Conservation (phyloP, 805 yeast genomes). For the Candida andamanensis region DNA sequence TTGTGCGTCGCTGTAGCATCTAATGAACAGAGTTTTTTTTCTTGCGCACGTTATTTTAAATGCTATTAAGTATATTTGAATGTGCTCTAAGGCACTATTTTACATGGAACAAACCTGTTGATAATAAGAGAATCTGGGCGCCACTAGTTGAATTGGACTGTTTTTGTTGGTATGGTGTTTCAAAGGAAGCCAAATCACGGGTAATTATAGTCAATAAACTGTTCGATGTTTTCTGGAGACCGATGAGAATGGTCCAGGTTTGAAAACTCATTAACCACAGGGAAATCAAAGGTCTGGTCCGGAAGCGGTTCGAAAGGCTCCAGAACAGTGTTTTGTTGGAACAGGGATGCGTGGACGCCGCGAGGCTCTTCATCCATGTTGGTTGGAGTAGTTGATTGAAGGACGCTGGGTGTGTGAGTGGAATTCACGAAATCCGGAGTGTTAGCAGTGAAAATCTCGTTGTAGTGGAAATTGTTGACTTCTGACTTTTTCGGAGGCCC, state of each 20-base stretch:
- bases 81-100: too few relatives aligned
- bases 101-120: too few relatives aligned
- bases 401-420: constrained; percentile 13
- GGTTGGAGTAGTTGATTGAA: too few relatives aligned
- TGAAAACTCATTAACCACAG: constrained; percentile 12
- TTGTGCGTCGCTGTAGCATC: too few relatives aligned
- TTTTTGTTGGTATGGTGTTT: too few relatives aligned
- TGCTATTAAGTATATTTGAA: too few relatives aligned
- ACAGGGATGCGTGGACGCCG: constrained; percentile 2
- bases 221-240: constrained; percentile 15
- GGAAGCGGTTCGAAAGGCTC: constrained; percentile 7
- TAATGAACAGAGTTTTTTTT: too few relatives aligned
- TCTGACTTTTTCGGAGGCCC: constrained; percentile 2
- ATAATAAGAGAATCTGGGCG: too few relatives aligned
- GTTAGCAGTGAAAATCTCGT: constrained; percentile 18
- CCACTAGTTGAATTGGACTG: too few relatives aligned
- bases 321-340: constrained; percentile 4
- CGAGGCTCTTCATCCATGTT: background rate
- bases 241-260: constrained; percentile 13
- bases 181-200: too few relatives aligned
- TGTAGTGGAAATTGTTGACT: constrained; percentile 12
- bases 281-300: constrained; percentile 12
- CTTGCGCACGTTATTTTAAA: too few relatives aligned
- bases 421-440: constrained; percentile 19
- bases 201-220: constrained; percentile 21